Evolutionary conservation across 2,329 filamentous ascomycete genomes (phyloP).

Genomic region (Hirsutella thompsonii): DNA sequence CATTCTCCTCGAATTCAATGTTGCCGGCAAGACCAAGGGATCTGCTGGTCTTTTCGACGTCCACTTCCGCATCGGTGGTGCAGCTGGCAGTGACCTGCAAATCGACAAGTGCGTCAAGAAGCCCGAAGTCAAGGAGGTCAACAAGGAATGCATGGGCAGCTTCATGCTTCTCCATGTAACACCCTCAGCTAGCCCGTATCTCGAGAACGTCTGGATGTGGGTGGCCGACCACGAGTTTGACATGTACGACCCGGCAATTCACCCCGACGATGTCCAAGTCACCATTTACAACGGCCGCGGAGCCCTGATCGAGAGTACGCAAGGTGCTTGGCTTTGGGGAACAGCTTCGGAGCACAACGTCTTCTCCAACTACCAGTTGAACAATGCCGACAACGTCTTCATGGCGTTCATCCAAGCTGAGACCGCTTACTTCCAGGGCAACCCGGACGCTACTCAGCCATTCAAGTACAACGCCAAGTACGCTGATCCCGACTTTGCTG

Average conservation of each 20-base stretch:
- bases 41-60: conserved; percentile 82
- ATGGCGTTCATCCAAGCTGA: conserved; percentile 80
- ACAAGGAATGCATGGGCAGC: conserved; percentile 58
- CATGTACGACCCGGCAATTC: conserved; percentile 18
- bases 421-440: conserved; percentile 79
- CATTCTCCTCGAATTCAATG: conserved; percentile 86
- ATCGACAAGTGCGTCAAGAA: conserved; percentile 70
- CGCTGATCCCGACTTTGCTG: conserved; percentile 61
- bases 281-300: conserved; percentile 83
- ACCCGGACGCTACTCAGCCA: conserved; percentile 58
- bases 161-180: conserved; percentile 60
- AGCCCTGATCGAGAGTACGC: conserved; percentile 60
- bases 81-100: conserved; percentile 72
- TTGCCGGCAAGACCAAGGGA: conserved; percentile 53
- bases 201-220: conserved; percentile 90
- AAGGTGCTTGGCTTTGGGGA: conserved; percentile 71
- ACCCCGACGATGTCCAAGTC: conserved; percentile 57
- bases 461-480: conserved; percentile 42
- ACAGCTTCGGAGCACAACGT: conserved; percentile 57
- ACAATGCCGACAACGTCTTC: conserved; percentile 65
- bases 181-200: conserved; percentile 51
- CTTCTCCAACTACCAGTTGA: conserved; percentile 75
- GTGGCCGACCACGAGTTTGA: conserved; percentile 86
- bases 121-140: conserved; percentile 44
- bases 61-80: conserved; percentile 87